phyloP scores from a whole-genome alignment of 75 land plant species.

The Larix kaempferi region DNA sequence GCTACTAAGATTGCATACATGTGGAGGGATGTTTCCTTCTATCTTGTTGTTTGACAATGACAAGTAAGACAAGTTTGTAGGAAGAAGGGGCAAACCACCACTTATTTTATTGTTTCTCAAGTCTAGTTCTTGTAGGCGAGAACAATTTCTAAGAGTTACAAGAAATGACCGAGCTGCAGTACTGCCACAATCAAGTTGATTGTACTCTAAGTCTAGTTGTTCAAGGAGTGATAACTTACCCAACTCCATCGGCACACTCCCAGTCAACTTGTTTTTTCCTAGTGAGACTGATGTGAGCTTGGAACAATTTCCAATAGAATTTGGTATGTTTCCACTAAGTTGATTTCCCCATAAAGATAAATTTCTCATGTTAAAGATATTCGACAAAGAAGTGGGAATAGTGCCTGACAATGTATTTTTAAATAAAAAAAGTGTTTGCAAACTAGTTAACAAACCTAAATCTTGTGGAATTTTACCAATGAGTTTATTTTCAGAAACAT shows the following conservation, averaged over 20 bases:
- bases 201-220: not conserved
- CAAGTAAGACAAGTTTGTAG: not conserved
- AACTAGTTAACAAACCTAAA: not conserved
- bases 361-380: not conserved
- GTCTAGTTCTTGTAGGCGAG: not conserved
- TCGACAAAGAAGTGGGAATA: constrained; percentile 11
- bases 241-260: constrained; percentile 18
- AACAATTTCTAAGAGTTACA: not conserved
- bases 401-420: constrained; percentile 1
- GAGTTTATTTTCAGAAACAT: constrained; percentile 7
- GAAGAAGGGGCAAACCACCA: not conserved
- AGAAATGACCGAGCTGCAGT: not conserved
- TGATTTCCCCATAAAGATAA: too few species aligned
- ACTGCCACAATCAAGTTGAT: not conserved
- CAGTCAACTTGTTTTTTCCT: constrained; percentile 21
- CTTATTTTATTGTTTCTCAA: constrained; percentile 4
- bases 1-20: constrained; percentile 5
- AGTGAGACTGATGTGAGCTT: constrained; percentile 8
- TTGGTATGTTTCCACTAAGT: too few species aligned
- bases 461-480: constrained; percentile 12
- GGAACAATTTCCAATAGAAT: not conserved
- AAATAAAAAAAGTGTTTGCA: not conserved
- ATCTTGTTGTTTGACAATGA: not conserved
- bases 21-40: not conserved
- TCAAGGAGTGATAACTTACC: not conserved